Evolutionary conservation across 2,329 filamentous ascomycete genomes (phyloP).

Genomic region (Fusarium sp.): DNA sequence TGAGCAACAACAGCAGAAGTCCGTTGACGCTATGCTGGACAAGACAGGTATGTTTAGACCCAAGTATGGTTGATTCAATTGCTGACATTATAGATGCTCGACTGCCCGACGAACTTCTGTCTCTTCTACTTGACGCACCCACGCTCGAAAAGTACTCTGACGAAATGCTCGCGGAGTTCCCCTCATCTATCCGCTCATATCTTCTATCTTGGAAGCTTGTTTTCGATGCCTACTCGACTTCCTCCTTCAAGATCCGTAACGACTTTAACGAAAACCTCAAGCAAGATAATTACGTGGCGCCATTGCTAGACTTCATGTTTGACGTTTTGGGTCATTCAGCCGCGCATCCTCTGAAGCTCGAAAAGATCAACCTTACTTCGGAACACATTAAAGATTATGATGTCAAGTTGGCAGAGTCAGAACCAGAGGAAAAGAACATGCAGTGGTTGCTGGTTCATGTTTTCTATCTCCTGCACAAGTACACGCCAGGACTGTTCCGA

Average conservation of each 20-base stretch:
- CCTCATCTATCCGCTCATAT: conserved; percentile 78
- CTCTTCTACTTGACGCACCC: conserved; percentile 82
- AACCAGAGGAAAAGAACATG: conserved; percentile 76
- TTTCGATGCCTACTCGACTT: conserved; percentile 83
- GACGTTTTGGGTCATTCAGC: conserved; percentile 84
- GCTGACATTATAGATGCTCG: conserved; percentile 63
- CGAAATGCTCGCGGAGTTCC: conserved; percentile 74
- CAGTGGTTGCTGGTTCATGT: conserved; percentile 88
- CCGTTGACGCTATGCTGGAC: conserved; percentile 79
- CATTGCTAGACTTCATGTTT: conserved; percentile 82
- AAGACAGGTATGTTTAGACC: conserved; percentile 62
- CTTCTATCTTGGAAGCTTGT: conserved; percentile 89
- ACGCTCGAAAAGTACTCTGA: conserved; percentile 74
- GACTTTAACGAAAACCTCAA: conserved; percentile 86
- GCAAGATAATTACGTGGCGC: conserved; percentile 73
- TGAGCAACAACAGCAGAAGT: conserved; percentile 80
- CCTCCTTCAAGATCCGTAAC: conserved; percentile 83
- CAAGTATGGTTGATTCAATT: accelerated
- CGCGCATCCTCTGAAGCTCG: conserved; percentile 78
- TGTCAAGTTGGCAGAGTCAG: conserved; percentile 63
- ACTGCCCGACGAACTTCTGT: conserved; percentile 86
- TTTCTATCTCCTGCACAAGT: conserved; percentile 83
- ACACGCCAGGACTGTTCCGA: conserved; percentile 82
- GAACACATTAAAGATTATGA: conserved; percentile 68
- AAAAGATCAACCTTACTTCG: conserved; percentile 70